Percentiles rank a stretch among this genome's conserved stretches.
phyloP scores from a whole-genome alignment of 257 asterid genomes.

The Cruciata laevipes region DNA sequence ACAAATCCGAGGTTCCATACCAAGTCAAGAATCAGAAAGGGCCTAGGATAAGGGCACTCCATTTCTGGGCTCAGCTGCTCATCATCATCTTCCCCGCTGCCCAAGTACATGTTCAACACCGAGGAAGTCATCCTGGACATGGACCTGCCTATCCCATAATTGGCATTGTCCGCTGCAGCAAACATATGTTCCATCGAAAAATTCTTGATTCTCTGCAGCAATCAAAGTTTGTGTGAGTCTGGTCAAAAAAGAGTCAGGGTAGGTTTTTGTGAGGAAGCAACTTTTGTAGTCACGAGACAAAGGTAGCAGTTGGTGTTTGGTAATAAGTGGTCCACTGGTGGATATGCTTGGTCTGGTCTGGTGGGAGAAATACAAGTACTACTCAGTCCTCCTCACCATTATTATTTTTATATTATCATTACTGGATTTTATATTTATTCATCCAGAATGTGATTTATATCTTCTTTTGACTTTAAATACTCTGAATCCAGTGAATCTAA shows the following conservation, averaged over 20 bases:
- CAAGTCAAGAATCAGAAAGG: constrained; percentile 72
- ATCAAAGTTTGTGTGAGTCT: neutral
- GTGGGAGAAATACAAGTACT: neutral
- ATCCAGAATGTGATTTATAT: no score
- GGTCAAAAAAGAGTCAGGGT: neutral
- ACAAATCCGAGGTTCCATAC: constrained; percentile 76
- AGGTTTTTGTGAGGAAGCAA: neutral
- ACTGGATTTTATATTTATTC: no score
- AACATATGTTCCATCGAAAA: neutral
- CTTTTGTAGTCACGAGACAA: neutral
- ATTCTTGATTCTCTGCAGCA: neutral
- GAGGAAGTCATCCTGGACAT: constrained; percentile 7
- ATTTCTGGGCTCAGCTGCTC: constrained; percentile 11
- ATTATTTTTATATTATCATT: neutral
- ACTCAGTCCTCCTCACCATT: neutral
- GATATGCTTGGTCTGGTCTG: neutral
- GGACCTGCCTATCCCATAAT: neutral
- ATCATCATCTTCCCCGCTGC: neutral
- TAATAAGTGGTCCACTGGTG: neutral
- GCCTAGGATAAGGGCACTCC: constrained; percentile 46
- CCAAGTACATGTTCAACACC: neutral
- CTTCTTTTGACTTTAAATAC: neutral
- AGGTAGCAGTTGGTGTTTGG: neutral
- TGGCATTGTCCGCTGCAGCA: neutral
- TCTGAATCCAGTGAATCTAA: neutral